Evolutionary conservation across 495 filamentous ascomycete species (phyloP).

Genomic region (Lasiosphaeriaceae sp.): DNA sequence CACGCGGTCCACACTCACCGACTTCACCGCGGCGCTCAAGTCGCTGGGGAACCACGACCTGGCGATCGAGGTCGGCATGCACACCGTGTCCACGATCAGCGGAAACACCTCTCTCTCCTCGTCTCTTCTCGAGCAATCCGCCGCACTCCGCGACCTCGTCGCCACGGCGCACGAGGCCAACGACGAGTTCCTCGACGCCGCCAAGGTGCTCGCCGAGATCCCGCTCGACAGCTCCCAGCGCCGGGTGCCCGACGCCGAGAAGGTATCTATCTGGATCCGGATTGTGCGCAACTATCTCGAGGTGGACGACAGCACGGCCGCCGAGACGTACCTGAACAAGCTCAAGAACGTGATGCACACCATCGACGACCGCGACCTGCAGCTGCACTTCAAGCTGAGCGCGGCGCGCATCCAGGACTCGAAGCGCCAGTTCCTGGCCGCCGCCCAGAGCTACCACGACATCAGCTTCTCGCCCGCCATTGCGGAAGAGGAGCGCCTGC

Average conservation of each 20-base stretch:
- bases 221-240: conserved; percentile 84
- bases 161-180: conserved; percentile 78
- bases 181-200: conserved; percentile 76
- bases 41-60: conserved; percentile 53
- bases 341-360: conserved; percentile 87
- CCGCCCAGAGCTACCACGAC: conserved; percentile 78
- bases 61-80: conserved; percentile 65
- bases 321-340: conserved; percentile 84
- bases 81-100: conserved; percentile 61
- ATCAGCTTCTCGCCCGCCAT: conserved; percentile 72
- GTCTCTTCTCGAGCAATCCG: conserved; percentile 80
- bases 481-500: conserved; percentile 76
- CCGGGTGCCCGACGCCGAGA: conserved; percentile 70
- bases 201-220: conserved; percentile 74
- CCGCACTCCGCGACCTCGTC: conserved; percentile 72
- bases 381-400: conserved; percentile 81
- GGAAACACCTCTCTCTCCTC: conserved; percentile 41
- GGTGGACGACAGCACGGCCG: conserved; percentile 82
- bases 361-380: conserved; percentile 63
- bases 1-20: conserved; percentile 64
- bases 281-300: conserved; percentile 94
- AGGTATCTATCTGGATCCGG: conserved; percentile 80
- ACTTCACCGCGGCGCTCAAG: conserved; percentile 59
- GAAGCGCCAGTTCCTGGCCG: conserved; percentile 85
- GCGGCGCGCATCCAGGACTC: conserved; percentile 92